Evolutionary conservation across 306 rosid genomes (phyloP), one percentile per base, ranked within the genome.

Genomic region (Bauhinia variegata): DNA sequence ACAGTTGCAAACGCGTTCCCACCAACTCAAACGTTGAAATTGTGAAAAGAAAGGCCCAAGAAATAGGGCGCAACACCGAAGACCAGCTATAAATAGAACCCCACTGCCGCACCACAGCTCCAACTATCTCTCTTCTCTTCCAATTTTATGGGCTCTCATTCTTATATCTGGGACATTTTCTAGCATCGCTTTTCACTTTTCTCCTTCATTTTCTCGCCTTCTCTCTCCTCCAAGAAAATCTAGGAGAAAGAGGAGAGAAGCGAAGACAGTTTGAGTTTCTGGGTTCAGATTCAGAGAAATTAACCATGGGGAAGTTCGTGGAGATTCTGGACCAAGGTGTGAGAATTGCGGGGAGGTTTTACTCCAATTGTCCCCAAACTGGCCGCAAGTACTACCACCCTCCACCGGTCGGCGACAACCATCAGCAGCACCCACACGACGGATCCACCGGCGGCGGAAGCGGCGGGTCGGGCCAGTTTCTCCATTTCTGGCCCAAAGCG

Each of bases 321-420:
- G 28, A 23, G 28, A 23, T 23, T 23, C 2, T 23, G 28, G 28
- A 23, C 28, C 28, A 23, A 23, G 28, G 28, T 23, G 28, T 23
- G 28, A 23, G 28, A 23, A 79, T 85, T 6, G 87, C 38, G 5
- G 71, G 75, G 1, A 80, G 95, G 43, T 83, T 70, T 31, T 79
- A 88, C 60, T 85, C 95, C n/a, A 84, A 88, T 50, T 88, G 87
- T 49, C 91, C 93, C 1, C 88, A 85, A 6, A 88, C 95, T 0
- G 84, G 85, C 8, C 80, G 95, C 23, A 85, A 75, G 82, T 88
- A 73, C 75, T 88, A 88, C 71, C 95, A 85, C 34, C 95, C 95
- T 33, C 91, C 88, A n/a, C 71, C 64, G 0, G 10, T 32, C 47
- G n/a, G n/a, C n/a, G n/a, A 69, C 55, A 7, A 66, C 70, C 78